Evolutionary conservation across 257 asterid species (phyloP).

Genomic region (Przewalskia tangutica): DNA sequence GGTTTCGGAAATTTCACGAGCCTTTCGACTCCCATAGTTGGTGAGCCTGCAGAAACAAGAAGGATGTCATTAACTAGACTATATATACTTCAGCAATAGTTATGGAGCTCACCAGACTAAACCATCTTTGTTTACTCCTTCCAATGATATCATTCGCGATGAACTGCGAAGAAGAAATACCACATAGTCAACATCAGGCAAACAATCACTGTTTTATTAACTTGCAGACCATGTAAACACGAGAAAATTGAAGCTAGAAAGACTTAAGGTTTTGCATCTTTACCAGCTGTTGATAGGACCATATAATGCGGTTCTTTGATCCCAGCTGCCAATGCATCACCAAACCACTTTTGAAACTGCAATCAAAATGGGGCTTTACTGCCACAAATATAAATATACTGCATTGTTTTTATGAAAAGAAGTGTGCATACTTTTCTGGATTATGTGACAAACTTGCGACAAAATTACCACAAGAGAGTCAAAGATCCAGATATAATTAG

Average conservation of each 20-base stretch:
- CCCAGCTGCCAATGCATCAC: constrained; percentile 23
- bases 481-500: not conserved
- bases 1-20: constrained; percentile 59
- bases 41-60: constrained; percentile 51
- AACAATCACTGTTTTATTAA: not conserved
- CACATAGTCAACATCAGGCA: not conserved
- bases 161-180: constrained; percentile 31
- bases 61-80: not conserved
- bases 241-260: not conserved
- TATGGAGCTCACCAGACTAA: constrained; percentile 57
- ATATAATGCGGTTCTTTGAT: constrained; percentile 19
- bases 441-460: not conserved
- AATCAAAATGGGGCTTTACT: not conserved
- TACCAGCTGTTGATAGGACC: constrained; percentile 24
- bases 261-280: constrained; percentile 21
- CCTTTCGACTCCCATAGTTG: constrained; percentile 59
- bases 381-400: not conserved
- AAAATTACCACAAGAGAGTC: not conserved
- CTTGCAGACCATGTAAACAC: not conserved
- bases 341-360: constrained; percentile 28
- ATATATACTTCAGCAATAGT: constrained; percentile 3
- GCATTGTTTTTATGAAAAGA: not conserved
- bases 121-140: constrained; percentile 55
- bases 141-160: constrained; percentile 66
- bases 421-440: not conserved